Evolutionary conservation across 768 basidiomycete species (phyloP).

Genomic region (Mrakia frigida): DNA sequence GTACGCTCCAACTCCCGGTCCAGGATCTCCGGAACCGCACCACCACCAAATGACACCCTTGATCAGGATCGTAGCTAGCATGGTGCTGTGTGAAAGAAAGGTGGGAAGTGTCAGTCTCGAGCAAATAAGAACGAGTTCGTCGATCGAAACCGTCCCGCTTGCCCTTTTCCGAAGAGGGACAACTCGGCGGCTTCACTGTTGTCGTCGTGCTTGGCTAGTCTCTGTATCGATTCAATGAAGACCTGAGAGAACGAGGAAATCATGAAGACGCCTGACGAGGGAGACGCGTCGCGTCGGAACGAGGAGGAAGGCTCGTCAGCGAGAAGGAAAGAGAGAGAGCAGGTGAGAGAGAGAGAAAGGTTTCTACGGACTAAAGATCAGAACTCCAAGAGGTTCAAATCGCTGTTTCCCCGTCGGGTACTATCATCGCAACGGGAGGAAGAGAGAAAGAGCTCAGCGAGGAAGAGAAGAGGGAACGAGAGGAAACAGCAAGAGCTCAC

Average conservation of each 20-base stretch:
- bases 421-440: not conserved
- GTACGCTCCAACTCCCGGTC: conserved; percentile 23
- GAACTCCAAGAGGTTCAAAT: conserved; percentile 26
- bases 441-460: not conserved
- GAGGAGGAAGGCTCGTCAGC: no score
- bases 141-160: not conserved
- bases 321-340: not conserved
- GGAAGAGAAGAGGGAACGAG: not conserved
- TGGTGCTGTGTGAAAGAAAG: conserved; percentile 6
- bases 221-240: conserved; percentile 24
- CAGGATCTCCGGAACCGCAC: conserved; percentile 1
- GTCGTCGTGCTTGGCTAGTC: conserved; percentile 8
- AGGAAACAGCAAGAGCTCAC: conserved; percentile 5
- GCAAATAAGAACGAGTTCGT: not conserved
- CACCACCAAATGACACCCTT: conserved; percentile 19
- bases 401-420: conserved; percentile 23
- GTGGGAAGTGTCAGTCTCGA: not conserved
- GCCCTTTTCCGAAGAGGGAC: conserved; percentile 21
- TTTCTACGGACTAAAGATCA: not conserved
- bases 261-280: conserved; percentile 20
- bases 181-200: conserved; percentile 4
- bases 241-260: conserved; percentile 29
- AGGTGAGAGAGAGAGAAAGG: not conserved
- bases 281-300: not conserved
- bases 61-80: conserved; percentile 23